Conservation (phyloP, 306 rosid species). For the Hippophae rhamnoides region DNA sequence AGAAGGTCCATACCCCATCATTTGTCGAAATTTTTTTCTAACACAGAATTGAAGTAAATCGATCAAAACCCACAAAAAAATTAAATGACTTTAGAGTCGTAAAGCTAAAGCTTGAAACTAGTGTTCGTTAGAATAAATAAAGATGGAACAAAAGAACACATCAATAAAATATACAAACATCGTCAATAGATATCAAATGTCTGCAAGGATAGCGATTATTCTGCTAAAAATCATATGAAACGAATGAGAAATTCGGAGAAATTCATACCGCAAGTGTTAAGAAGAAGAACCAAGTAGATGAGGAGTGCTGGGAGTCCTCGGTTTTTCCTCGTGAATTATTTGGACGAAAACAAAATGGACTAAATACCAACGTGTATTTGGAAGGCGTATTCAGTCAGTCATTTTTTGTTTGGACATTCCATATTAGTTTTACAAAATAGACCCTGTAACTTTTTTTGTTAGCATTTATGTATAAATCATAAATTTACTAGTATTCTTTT, state of each 20-base stretch:
- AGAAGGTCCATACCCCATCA: slow-evolving; percentile 48
- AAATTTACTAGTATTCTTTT: too few species aligned
- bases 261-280: slow-evolving; percentile 20
- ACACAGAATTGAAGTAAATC: slow-evolving; percentile 16
- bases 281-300: slow-evolving; percentile 1
- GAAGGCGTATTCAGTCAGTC: too few species aligned
- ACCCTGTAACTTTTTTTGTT: too few species aligned
- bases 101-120: background rate
- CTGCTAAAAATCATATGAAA: slow-evolving; percentile 1
- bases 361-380: too few species aligned
- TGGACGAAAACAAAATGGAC: background rate
- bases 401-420: too few species aligned
- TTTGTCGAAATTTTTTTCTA: slow-evolving; percentile 12
- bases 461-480: too few species aligned
- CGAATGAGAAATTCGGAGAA: background rate
- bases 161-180: slow-evolving; percentile 4
- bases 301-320: slow-evolving; percentile 12
- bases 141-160: background rate
- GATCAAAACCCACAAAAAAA: slow-evolving; percentile 22
- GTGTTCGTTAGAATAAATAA: background rate
- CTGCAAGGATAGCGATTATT: too few species aligned
- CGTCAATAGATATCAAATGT: background rate
- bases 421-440: too few species aligned
- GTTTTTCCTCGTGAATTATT: slow-evolving; percentile 11
- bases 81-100: background rate